Evolutionary conservation across 2,329 filamentous ascomycete genomes (phyloP).

Genomic region (Cladophialophora yegresii): DNA sequence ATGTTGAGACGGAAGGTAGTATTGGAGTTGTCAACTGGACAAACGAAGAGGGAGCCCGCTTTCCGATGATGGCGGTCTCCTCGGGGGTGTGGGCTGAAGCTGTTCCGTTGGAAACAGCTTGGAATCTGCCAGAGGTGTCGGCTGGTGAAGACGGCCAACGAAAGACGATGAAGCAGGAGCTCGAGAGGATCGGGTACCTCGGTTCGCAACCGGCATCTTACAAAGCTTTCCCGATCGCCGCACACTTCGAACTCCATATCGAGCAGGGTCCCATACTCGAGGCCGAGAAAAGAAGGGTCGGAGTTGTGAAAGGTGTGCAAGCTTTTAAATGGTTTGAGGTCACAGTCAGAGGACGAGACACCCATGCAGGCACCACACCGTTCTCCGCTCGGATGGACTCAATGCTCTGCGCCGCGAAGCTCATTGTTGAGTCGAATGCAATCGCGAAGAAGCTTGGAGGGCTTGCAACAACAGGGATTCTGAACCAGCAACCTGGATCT

Average conservation of each 20-base stretch:
- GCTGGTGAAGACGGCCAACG: conserved; percentile 41
- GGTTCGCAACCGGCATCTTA: conserved; percentile 61
- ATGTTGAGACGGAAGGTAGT: conserved; percentile 68
- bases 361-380: conserved; percentile 74
- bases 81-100: conserved; percentile 76
- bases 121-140: conserved; percentile 63
- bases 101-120: conserved; percentile 64
- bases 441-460: conserved; percentile 64
- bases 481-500: conserved; percentile 66
- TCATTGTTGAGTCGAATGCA: conserved; percentile 68
- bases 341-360: conserved; percentile 66
- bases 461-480: conserved; percentile 69
- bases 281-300: conserved; percentile 64
- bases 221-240: conserved; percentile 65
- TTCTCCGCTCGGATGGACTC: conserved; percentile 68
- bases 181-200: conserved; percentile 71
- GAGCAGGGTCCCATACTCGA: conserved; percentile 80
- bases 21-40: conserved; percentile 79
- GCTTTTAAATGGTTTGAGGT: conserved; percentile 75
- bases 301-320: conserved; percentile 69
- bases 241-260: conserved; percentile 83
- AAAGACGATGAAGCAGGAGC: conserved; percentile 64
- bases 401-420: conserved; percentile 66
- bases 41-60: conserved; percentile 79
- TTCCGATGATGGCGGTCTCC: conserved; percentile 71